Conservation (phyloP, 2,329 filamentous ascomycete species). For the Sporothrix phasma region DNA sequence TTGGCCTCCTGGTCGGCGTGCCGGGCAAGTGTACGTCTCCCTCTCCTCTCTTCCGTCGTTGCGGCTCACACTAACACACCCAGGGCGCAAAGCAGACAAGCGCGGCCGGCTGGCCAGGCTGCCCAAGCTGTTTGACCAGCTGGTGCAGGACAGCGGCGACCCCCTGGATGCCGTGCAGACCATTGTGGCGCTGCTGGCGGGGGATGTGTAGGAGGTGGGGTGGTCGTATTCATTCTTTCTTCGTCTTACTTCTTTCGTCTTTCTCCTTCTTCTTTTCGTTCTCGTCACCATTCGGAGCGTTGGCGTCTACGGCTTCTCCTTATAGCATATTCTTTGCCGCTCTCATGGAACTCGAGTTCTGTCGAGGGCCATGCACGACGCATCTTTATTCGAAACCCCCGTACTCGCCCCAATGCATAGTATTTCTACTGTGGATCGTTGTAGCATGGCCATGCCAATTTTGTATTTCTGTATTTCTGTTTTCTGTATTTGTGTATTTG, state of each 20-base stretch:
- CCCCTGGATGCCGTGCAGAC: constrained; percentile 47
- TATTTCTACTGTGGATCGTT: too few species aligned
- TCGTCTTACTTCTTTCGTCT: not conserved
- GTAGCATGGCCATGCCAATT: not conserved
- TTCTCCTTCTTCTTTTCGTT: too few species aligned
- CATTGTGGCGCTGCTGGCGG: constrained; percentile 49
- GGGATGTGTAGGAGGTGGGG: constrained; percentile 16
- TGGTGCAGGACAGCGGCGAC: constrained; percentile 46
- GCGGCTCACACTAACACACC: not conserved
- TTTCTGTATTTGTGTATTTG: not conserved
- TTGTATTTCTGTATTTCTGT: not conserved
- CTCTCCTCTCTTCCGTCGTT: constrained; percentile 13
- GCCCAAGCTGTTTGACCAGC: constrained; percentile 48
- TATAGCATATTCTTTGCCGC: too few species aligned
- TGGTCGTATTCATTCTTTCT: not conserved
- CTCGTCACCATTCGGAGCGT: too few species aligned
- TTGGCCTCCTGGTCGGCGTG: constrained; percentile 45
- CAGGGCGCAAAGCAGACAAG: constrained; percentile 52
- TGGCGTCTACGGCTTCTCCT: too few species aligned
- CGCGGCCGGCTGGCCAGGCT: constrained; percentile 47
- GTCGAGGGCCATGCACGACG: too few species aligned
- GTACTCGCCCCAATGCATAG: too few species aligned
- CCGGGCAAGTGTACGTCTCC: constrained; percentile 52
- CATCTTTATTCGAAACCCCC: too few species aligned
- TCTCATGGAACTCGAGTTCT: too few species aligned